Base-by-base conservation (phyloP, 2,329 filamentous ascomycete species). In the Zopfia rhizophila region DNA sequence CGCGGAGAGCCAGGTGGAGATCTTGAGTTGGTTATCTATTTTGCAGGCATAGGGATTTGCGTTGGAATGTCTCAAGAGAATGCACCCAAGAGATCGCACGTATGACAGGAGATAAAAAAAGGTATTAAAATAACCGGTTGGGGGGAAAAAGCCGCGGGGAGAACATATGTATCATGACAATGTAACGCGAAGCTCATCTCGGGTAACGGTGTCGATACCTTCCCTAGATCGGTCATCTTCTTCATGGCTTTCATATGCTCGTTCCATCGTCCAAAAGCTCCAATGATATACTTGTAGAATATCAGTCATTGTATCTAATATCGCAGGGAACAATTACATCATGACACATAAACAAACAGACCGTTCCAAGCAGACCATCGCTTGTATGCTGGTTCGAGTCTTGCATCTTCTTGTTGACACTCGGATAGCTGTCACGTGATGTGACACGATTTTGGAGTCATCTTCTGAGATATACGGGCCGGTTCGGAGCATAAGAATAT, bases 1-100 rank as follows among this genome's bases (percentile, higher is more conserved):
- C 77, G 75, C 73, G 82, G 81, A 79, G 83, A 81, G 80, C 76
- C 79, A 78, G 82, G 76, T 76, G 77, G 75, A 71, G 79, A 74
- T 76, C 73, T 67, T 39, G 58, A 58, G 24, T 61, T 42, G 6
- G 22, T 16, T 21, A 39, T 33, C 66, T 65, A 69, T 38, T 46
- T 45, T 2, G 14, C 23, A 12, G 66, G 65, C 28, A 68, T 38
- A 1, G 62, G 61, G 10, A 66, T 33, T 12, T 54, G 43, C 4
- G 62, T 58, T 6, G 55, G 49, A n/a, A 62, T 56, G 29, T 69
- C 66, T 51, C 63, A 63, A 6, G 58, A 55, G 42, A 68, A 67
- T 12, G 55, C 52, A 7, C 61, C 61, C 17, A 59, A 36, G 0
- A 69, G 56, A 42, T 69, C 66, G 24, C 52, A 42, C 63, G 64